phyloP scores from a whole-genome alignment of 352 stramenopile species.

The Phytophthora foliorum region DNA sequence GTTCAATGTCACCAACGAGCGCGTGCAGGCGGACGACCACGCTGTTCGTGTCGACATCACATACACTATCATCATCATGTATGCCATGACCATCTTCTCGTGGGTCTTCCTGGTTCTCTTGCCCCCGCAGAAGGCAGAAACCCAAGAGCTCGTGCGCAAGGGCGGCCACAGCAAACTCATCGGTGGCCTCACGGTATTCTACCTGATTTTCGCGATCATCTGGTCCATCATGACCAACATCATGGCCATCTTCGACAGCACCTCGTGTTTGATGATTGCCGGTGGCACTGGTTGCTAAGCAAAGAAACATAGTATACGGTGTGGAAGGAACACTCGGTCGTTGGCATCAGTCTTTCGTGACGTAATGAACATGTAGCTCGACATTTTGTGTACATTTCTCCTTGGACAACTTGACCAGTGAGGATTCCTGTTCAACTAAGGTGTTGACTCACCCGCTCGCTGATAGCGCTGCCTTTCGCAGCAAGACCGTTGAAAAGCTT shows the following conservation, averaged over 20 bases:
- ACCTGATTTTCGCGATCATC: conserved; percentile 35
- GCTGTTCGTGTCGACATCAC: conserved; percentile 44
- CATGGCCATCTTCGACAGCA: conserved; percentile 49
- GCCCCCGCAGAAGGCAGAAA: conserved; percentile 46
- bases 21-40: conserved; percentile 45
- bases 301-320: background rate
- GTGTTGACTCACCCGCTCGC: background rate
- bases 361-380: background rate
- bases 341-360: background rate
- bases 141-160: conserved; percentile 35
- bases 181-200: conserved; percentile 35
- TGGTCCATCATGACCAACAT: conserved; percentile 54
- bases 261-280: conserved; percentile 49
- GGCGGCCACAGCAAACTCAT: conserved; percentile 44
- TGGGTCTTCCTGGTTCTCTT: conserved; percentile 48
- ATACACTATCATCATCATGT: conserved; percentile 48
- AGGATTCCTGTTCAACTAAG: background rate
- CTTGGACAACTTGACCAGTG: background rate
- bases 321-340: background rate
- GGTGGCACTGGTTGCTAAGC: conserved; percentile 44
- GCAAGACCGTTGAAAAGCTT: background rate
- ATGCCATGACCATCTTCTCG: conserved; percentile 38
- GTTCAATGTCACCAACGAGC: conserved; percentile 45
- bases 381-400: background rate
- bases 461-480: background rate